Evolutionary conservation across 306 rosid species (phyloP).

Genomic region (Potentilla sterilis): DNA sequence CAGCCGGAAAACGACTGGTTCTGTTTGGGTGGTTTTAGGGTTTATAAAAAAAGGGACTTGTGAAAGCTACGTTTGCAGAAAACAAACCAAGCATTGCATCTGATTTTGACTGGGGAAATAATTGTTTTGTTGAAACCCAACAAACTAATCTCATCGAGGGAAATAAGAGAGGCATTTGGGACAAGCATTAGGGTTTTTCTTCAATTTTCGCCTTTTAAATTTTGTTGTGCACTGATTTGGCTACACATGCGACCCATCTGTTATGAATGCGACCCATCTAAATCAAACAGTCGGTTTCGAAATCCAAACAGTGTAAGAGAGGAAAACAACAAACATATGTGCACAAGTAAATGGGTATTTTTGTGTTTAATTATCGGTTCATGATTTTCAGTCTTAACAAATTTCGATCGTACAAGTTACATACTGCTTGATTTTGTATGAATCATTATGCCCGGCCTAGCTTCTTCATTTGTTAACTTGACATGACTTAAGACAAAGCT

Average conservation of each 20-base stretch:
- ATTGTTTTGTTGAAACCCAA: conserved; percentile 21
- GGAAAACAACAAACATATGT: conserved; percentile 1
- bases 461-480: background rate
- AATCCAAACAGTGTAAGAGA: conserved; percentile 10
- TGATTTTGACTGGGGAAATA: conserved; percentile 25
- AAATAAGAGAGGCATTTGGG: background rate
- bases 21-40: conserved; percentile 35
- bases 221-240: conserved; percentile 12
- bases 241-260: conserved; percentile 47
- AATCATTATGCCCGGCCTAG: background rate
- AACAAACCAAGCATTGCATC: conserved; percentile 27
- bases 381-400: background rate
- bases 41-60: conserved; percentile 22
- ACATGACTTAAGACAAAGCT: background rate
- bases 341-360: background rate
- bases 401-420: conserved; percentile 7
- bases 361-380: background rate
- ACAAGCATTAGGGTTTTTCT: conserved; percentile 15
- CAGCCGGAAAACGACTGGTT: conserved; percentile 48
- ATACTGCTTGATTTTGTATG: background rate
- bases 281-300: conserved; percentile 27
- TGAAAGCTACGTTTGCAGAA: conserved; percentile 45
- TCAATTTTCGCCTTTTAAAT: background rate
- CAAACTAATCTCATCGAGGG: conserved; percentile 10
- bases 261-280: conserved; percentile 48